A percentile compares a stretch with the other conserved stretches of the same genome.
Conservation (phyloP, 495 filamentous ascomycete genomes). For the Thozetella sp. region DNA sequence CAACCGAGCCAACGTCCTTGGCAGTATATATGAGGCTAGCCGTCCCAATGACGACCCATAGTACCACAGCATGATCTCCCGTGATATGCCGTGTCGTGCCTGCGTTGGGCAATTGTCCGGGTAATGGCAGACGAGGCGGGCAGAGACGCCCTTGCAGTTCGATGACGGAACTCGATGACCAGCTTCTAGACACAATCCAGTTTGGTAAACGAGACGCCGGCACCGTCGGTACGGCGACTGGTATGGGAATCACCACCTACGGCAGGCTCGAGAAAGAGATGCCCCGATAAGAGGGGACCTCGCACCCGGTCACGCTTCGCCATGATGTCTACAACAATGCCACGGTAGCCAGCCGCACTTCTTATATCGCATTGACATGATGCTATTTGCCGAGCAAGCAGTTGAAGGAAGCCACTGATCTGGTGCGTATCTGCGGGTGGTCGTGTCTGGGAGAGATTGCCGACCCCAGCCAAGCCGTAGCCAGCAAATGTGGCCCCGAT, state of each 20-base stretch:
- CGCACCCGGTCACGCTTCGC: no score
- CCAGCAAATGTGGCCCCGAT: no score
- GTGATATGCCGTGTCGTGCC: background rate
- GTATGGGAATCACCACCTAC: no score
- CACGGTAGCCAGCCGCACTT: no score
- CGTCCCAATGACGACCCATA: background rate
- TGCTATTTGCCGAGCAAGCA: background rate
- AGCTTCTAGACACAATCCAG: background rate
- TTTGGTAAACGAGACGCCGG: background rate
- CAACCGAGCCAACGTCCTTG: conserved; percentile 2
- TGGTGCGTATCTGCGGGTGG: background rate
- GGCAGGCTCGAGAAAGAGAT: background rate
- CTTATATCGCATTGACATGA: no score
- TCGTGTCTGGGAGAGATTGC: background rate
- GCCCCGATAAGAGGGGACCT: background rate
- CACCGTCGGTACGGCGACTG: no score
- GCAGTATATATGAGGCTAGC: background rate
- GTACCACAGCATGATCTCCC: background rate
- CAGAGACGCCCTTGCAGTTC: background rate
- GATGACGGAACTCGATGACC: background rate
- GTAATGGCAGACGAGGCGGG: background rate
- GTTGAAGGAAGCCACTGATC: background rate
- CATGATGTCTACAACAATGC: no score
- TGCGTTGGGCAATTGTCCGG: background rate
- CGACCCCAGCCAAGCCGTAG: background rate